Conservation (phyloP, 2,329 filamentous ascomycete genomes). For the Fusarium anguioides region DNA sequence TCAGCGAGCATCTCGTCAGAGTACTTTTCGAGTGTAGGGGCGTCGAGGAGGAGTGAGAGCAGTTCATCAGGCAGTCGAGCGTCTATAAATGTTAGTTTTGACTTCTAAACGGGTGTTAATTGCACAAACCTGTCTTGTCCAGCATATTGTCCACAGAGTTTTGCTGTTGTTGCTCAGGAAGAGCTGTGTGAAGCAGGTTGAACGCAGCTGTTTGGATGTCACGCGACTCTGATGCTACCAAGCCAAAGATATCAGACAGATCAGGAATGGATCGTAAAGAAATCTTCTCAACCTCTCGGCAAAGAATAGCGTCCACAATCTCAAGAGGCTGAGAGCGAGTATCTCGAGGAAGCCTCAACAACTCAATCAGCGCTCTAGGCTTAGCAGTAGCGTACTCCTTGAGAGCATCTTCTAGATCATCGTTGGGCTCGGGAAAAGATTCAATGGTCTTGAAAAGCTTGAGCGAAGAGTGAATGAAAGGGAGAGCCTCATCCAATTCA, state of each 20-base stretch:
- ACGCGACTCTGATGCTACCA: slow-evolving; percentile 80
- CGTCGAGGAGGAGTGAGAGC: slow-evolving; percentile 82
- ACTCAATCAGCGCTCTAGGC: slow-evolving; percentile 67
- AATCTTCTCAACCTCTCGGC: slow-evolving; percentile 74
- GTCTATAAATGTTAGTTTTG: slow-evolving; percentile 49
- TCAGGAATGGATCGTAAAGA: slow-evolving; percentile 71
- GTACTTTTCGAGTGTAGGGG: slow-evolving; percentile 76
- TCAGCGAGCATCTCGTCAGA: slow-evolving; percentile 72
- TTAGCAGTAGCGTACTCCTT: slow-evolving; percentile 67
- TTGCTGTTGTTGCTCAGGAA: slow-evolving; percentile 82
- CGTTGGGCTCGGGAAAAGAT: slow-evolving; percentile 77
- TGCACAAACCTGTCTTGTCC: slow-evolving; percentile 68
- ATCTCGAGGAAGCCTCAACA: slow-evolving; percentile 67
- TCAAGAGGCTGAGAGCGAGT: slow-evolving; percentile 71
- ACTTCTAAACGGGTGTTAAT: accelerated
- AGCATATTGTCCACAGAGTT: slow-evolving; percentile 81
- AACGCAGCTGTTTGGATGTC: slow-evolving; percentile 85
- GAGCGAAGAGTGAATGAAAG: slow-evolving; percentile 77
- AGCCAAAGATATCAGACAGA: slow-evolving; percentile 75
- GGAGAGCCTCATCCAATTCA: slow-evolving; percentile 61
- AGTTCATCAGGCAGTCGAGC: slow-evolving; percentile 86
- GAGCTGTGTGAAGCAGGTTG: slow-evolving; percentile 79
- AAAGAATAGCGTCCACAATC: slow-evolving; percentile 80
- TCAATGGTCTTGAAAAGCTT: slow-evolving; percentile 75
- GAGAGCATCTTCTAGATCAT: slow-evolving; percentile 84